These are phyloP conservation scores for Ophiocordyceps unilateralis DNA, from an alignment of 2,329 filamentous ascomycete species.

Conservation along the genomic window DNA sequence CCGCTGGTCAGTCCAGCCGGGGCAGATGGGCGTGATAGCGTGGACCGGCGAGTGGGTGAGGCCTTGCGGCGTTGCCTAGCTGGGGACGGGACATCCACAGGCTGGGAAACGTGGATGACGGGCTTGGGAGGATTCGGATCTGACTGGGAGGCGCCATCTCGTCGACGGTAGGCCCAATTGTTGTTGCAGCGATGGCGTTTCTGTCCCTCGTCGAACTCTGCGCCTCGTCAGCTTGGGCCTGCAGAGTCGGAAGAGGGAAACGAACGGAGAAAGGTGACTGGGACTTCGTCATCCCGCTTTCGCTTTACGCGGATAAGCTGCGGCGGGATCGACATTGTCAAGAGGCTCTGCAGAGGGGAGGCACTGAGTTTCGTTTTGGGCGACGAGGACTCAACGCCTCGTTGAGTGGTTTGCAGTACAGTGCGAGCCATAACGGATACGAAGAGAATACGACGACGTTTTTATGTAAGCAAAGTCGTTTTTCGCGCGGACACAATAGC, in stretches of 20 bases:
- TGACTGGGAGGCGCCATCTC: constrained; percentile 16
- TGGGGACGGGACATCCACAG: constrained; percentile 13
- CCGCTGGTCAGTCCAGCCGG: constrained; percentile 2
- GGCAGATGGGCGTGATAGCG: background rate
- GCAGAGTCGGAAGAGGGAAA: constrained; percentile 3
- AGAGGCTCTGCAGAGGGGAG: background rate
- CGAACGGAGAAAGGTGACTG: constrained; percentile 39
- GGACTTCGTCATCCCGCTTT: constrained; percentile 35
- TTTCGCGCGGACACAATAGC: no score
- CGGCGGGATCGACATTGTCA: constrained; percentile 36
- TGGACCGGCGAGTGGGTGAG: background rate
- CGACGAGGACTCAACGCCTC: background rate
- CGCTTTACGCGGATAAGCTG: constrained; percentile 44
- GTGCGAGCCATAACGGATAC: no score
- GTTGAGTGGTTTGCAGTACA: no score
- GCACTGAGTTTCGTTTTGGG: background rate
- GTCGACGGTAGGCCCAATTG: constrained; percentile 39
- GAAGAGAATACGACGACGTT: no score
- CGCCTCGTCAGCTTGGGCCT: constrained; percentile 5
- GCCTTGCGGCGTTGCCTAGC: constrained; percentile 3
- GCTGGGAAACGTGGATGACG: constrained; percentile 29
- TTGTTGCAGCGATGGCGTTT: constrained; percentile 35
- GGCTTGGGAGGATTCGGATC: constrained; percentile 15
- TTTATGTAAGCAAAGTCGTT: no score
- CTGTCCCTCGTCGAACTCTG: constrained; percentile 33